phyloP scores from a whole-genome alignment of 306 rosid genomes.

The Trifolium pratense region DNA sequence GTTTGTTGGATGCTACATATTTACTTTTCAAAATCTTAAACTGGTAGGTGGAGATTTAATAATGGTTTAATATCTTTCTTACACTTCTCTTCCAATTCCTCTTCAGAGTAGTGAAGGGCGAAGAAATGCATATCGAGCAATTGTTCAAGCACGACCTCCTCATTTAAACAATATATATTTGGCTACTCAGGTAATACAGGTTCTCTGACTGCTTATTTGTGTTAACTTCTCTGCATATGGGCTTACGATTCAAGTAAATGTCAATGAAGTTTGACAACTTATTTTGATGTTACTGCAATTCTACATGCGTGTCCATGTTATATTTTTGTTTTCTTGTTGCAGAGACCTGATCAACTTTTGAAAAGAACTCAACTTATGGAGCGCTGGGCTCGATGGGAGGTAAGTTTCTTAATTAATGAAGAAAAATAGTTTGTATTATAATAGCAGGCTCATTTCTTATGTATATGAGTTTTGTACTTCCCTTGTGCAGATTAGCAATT shows the following conservation, averaged over 20 bases:
- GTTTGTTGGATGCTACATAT: slow-evolving; percentile 23
- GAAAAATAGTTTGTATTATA: too few species aligned
- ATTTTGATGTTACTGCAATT: slow-evolving; percentile 13
- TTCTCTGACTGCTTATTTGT: slow-evolving; percentile 28
- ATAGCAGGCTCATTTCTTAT: too few species aligned
- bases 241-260: slow-evolving; percentile 15
- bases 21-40: slow-evolving; percentile 27
- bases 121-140: slow-evolving; percentile 92
- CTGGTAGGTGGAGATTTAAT: slow-evolving; percentile 6
- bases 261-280: neutral
- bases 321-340: too few species aligned
- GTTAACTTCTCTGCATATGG: neutral
- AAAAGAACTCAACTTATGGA: too few species aligned
- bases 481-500: too few species aligned
- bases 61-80: slow-evolving; percentile 23
- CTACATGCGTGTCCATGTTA: too few species aligned
- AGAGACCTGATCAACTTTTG: too few species aligned
- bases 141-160: slow-evolving; percentile 90
- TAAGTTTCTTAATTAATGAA: too few species aligned
- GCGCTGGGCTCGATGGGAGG: too few species aligned
- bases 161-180: slow-evolving; percentile 91
- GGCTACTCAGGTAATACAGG: slow-evolving; percentile 85
- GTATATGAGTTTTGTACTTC: too few species aligned
- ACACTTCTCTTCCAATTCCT: slow-evolving; percentile 34
- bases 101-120: slow-evolving; percentile 82